Evolutionary conservation across 495 filamentous ascomycete genomes (phyloP).

Genomic region (Mycothermus thermophilus): DNA sequence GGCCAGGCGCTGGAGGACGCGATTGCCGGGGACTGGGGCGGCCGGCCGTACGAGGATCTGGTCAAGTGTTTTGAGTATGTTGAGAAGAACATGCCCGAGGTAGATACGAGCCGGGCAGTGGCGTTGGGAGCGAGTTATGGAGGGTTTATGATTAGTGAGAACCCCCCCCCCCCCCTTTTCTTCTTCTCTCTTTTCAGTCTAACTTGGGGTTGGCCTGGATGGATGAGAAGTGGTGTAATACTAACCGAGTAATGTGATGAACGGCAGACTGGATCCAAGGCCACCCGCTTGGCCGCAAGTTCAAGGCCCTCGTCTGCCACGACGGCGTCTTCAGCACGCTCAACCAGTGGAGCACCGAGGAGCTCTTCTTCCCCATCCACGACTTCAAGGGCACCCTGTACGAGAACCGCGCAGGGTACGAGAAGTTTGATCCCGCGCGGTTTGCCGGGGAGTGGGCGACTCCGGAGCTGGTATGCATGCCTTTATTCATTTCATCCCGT

Average conservation of each 20-base stretch:
- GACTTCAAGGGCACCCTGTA: slow-evolving; percentile 72
- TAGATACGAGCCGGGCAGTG: slow-evolving; percentile 65
- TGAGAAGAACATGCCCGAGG: slow-evolving; percentile 52
- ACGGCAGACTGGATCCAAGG: slow-evolving; percentile 61
- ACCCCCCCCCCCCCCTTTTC: not conserved
- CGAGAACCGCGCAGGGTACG: slow-evolving; percentile 58
- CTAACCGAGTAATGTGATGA: too few species aligned
- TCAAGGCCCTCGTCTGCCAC: slow-evolving; percentile 83
- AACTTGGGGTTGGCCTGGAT: not conserved
- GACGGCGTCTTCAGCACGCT: slow-evolving; percentile 78
- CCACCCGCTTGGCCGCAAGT: slow-evolving; percentile 55
- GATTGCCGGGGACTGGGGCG: slow-evolving; percentile 68
- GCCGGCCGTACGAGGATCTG: slow-evolving; percentile 65
- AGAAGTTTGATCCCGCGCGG: slow-evolving; percentile 66
- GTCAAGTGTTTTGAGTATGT: slow-evolving; percentile 68
- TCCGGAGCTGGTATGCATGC: slow-evolving; percentile 45
- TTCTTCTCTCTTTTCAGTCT: not conserved
- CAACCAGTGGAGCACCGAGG: slow-evolving; percentile 61
- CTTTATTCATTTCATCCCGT: not conserved
- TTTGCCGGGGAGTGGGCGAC: slow-evolving; percentile 61
- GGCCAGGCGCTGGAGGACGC: slow-evolving; percentile 67
- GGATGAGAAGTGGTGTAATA: not conserved
- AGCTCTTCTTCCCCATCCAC: slow-evolving; percentile 79
- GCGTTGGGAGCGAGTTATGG: slow-evolving; percentile 75
- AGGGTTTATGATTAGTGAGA: slow-evolving; percentile 67